These are phyloP conservation scores for Lactarius sanguifluus DNA, from an alignment of 768 basidiomycete genomes.

Conservation along the genomic window DNA sequence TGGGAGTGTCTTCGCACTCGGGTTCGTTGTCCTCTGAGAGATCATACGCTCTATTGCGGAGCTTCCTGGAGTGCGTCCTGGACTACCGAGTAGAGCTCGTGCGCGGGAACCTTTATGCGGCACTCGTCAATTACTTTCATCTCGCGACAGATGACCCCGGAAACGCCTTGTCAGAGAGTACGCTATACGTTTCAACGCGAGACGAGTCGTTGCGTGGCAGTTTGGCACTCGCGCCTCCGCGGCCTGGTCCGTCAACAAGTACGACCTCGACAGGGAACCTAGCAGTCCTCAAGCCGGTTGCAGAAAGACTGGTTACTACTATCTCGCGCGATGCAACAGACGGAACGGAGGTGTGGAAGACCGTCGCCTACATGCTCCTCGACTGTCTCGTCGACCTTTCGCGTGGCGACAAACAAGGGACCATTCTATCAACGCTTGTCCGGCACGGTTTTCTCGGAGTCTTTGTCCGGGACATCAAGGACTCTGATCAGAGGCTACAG, in stretches of 20 bases:
- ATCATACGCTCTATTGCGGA: conserved; percentile 69
- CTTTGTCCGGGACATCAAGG: conserved; percentile 83
- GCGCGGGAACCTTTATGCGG: conserved; percentile 92
- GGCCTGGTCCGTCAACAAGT: conserved; percentile 17
- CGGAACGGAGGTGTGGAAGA: conserved; percentile 96
- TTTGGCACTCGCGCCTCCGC: conserved; percentile 33
- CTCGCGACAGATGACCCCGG: conserved; percentile 45
- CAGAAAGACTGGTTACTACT: conserved; percentile 70
- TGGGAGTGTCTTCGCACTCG: conserved; percentile 62
- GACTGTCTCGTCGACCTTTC: conserved; percentile 78
- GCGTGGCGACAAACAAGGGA: conserved; percentile 64
- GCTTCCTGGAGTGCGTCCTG: conserved; percentile 70
- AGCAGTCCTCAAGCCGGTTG: conserved; percentile 58
- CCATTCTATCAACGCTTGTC: conserved; percentile 56
- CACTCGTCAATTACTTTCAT: conserved; percentile 86
- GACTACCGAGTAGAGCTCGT: conserved; percentile 81
- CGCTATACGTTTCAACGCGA: conserved; percentile 4
- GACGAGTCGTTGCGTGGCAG: conserved; percentile 29
- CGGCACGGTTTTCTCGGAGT: conserved; percentile 77
- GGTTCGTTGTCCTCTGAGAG: conserved; percentile 79
- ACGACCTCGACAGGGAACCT: conserved; percentile 53
- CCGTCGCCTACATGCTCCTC: conserved; percentile 87
- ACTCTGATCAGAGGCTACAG: conserved; percentile 72
- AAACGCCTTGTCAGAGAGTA: neutral
- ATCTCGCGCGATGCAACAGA: conserved; percentile 92